These are phyloP conservation scores for Penicillium maclennaniae DNA, from an alignment of 495 filamentous ascomycete species.

Conservation along the genomic window DNA sequence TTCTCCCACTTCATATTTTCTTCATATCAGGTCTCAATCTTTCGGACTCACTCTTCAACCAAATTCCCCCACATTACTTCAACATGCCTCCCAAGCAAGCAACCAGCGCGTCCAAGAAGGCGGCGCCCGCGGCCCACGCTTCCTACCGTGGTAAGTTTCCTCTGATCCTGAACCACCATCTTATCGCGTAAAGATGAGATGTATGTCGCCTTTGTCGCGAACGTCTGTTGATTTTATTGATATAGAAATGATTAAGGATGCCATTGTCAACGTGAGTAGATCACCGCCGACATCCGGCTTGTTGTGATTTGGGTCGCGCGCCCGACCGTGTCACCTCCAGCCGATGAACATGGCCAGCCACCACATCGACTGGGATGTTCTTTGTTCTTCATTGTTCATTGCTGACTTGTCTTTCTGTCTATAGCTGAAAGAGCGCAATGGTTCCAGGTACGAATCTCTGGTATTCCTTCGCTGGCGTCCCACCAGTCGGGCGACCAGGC, in stretches of 20 bases:
- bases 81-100: constrained; percentile 56
- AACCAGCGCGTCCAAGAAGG: constrained; percentile 48
- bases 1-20: constrained; percentile 6
- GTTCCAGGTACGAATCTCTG: constrained; percentile 53
- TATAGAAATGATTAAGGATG: constrained; percentile 67
- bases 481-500: constrained; percentile 4
- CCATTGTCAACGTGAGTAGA: constrained; percentile 62
- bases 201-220: constrained; percentile 39
- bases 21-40: neutral
- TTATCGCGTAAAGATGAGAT: constrained; percentile 40
- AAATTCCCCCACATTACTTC: constrained; percentile 12
- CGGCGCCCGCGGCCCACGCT: constrained; percentile 46
- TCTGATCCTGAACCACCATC: constrained; percentile 39
- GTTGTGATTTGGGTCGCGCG: constrained; percentile 37
- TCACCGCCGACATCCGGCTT: constrained; percentile 31
- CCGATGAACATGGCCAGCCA: constrained; percentile 21
- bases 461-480: constrained; percentile 13
- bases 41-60: constrained; percentile 2
- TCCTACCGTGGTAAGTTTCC: constrained; percentile 59
- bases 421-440: constrained; percentile 64
- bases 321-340: constrained; percentile 45
- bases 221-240: constrained; percentile 45
- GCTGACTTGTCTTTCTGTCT: constrained; percentile 32
- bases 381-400: constrained; percentile 19
- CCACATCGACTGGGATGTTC: constrained; percentile 19